Evolutionary conservation across 2,329 filamentous ascomycete genomes (phyloP).

Genomic region (Cercospora sojina): DNA sequence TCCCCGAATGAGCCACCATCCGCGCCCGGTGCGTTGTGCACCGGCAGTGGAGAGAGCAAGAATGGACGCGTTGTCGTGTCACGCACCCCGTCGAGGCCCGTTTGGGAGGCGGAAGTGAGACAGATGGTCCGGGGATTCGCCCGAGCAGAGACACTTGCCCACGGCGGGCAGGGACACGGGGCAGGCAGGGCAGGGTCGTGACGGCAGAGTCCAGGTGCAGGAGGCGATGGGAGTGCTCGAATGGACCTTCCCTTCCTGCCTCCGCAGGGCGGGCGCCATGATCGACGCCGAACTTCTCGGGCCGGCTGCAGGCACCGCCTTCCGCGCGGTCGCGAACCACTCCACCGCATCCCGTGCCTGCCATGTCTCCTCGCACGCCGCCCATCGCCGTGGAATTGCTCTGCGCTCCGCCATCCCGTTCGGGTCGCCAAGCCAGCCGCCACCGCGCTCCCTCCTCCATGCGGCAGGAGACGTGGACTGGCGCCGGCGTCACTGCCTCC

Average conservation of each 20-base stretch:
- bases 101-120: not conserved
- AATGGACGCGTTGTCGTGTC: not conserved
- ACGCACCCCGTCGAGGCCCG: not conserved
- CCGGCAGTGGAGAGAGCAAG: not conserved
- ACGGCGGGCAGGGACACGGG: not conserved
- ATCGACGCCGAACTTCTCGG: not conserved
- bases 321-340: not conserved
- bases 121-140: not conserved
- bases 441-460: not conserved
- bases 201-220: not conserved
- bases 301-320: not conserved
- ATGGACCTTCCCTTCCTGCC: not conserved
- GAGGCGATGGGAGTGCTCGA: not conserved
- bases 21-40: not conserved
- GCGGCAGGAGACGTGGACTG: not conserved
- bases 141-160: not conserved
- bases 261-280: not conserved
- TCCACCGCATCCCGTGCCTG: not conserved
- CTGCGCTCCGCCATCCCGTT: not conserved
- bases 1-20: not conserved
- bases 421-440: not conserved
- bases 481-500: conserved; percentile 8
- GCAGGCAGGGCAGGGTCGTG: not conserved
- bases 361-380: not conserved
- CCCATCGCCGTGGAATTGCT: not conserved